These are phyloP conservation scores for Phyllosticta citriasiana DNA, from an alignment of 2,329 filamentous ascomycete species.

Conservation along the genomic window DNA sequence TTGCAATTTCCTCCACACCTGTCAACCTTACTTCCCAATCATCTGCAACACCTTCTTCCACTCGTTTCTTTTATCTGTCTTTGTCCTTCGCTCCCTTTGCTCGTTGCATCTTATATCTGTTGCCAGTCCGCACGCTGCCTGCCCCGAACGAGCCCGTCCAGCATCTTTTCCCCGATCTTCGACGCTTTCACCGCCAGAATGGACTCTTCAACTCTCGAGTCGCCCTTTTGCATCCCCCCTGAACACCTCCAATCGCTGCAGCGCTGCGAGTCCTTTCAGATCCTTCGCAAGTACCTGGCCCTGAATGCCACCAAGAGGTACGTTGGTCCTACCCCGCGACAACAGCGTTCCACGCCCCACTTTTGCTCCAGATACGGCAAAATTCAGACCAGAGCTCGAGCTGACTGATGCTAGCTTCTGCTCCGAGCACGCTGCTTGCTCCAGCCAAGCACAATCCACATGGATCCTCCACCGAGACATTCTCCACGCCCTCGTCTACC, in stretches of 20 bases:
- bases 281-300: slow-evolving; percentile 34
- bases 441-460: slow-evolving; percentile 23
- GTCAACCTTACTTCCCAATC: not conserved
- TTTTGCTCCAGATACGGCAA: slow-evolving; percentile 1
- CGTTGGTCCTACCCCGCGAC: not conserved
- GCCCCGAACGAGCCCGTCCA: not conserved
- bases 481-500: slow-evolving; percentile 48
- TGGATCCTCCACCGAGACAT: slow-evolving; percentile 49
- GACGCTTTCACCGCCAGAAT: not conserved
- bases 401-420: slow-evolving; percentile 29
- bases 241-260: slow-evolving; percentile 32
- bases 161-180: not conserved
- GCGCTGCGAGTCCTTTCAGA: slow-evolving; percentile 32
- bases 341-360: not conserved
- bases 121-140: not conserved
- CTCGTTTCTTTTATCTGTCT: not conserved
- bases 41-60: not conserved
- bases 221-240: slow-evolving; percentile 33
- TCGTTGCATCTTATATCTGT: not conserved
- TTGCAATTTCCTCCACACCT: slow-evolving; percentile 5
- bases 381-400: slow-evolving; percentile 25
- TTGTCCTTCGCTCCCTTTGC: not conserved
- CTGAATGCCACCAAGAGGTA: slow-evolving; percentile 30
- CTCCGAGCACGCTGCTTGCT: slow-evolving; percentile 27
- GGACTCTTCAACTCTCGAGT: slow-evolving; percentile 10